Evolutionary conservation across 2,329 filamentous ascomycete genomes (phyloP).

Genomic region (Nothophoma quercina): DNA sequence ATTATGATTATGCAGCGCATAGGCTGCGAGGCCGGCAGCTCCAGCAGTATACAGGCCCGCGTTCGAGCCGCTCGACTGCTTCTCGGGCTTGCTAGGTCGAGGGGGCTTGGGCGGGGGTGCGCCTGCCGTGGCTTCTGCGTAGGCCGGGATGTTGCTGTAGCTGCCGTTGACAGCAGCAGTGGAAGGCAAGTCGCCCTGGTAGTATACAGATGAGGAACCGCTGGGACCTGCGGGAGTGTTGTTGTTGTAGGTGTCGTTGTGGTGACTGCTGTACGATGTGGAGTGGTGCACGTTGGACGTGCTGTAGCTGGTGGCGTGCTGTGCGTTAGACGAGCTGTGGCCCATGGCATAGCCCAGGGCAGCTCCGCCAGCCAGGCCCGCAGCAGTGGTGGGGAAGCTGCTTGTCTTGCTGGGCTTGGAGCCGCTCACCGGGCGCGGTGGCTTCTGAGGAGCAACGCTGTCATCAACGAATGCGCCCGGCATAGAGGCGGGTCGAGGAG

Average conservation of each 20-base stretch:
- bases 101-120: constrained; percentile 44
- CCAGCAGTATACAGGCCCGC: constrained; percentile 56
- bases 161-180: constrained; percentile 40
- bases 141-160: constrained; percentile 46
- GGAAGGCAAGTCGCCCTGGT: constrained; percentile 37
- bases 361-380: constrained; percentile 50
- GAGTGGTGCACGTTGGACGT: constrained; percentile 34
- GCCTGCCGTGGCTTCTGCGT: constrained; percentile 34
- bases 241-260: constrained; percentile 17
- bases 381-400: constrained; percentile 45
- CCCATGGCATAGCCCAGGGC: constrained; percentile 53
- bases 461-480: constrained; percentile 49
- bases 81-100: constrained; percentile 51
- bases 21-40: constrained; percentile 57
- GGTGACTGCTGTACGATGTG: constrained; percentile 30
- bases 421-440: constrained; percentile 37
- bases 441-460: constrained; percentile 38
- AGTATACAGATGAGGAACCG: constrained; percentile 35
- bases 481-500: constrained; percentile 45
- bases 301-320: constrained; percentile 36
- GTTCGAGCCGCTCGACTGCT: constrained; percentile 54
- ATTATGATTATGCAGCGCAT: constrained; percentile 54
- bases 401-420: constrained; percentile 38
- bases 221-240: neutral
- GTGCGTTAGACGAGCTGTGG: constrained; percentile 40